Base-by-base conservation (phyloP, 2,329 filamentous ascomycete genomes). In the Trichoderma sp. region DNA sequence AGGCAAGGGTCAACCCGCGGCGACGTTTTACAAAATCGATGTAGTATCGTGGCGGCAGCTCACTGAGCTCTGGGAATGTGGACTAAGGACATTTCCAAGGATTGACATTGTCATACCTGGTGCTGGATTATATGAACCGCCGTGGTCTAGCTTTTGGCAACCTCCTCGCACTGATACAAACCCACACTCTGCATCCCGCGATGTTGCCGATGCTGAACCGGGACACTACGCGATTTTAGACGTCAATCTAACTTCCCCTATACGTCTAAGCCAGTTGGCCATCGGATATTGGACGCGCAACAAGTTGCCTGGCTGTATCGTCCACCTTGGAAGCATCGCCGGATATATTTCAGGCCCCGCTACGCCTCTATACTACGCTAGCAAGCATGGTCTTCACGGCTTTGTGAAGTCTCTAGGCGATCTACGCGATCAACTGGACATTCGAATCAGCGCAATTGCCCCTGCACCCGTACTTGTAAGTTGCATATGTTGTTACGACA, bases 51-150 rank as follows among this genome's bases (percentile, higher is more conserved):
- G n/a, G n/a, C 43, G 8, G n/a, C 43, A 47, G 43, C 43, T 47
- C 43, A 11, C 43, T 11, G 9, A 1, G 43, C 4, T 47, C 43
- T 47, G 43, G 43, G 17, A 47, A 47, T n/a, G 4, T 9, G 43
- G 17, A 20, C 43, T 47, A 1, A 4, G n/a, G 1, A 8, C 0
- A 47, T 47, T 47, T n/a, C 43, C 43, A n/a, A 47, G 62, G 6
- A 63, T 82, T 58, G 80, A 83, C 73, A 78, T 82, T 39, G 80
- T 82, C n/a, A 76, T 82, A 20, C 76, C 79, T 26, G 81, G 80
- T 30, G 82, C 81, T 11, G 80, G 80, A 17, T 59, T 82, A 43
- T 82, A 81, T 73, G 82, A 83, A 63, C 82, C 81, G 4, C 71
- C 75, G 3, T 47, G 4, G 17, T 47, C 43, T 20, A 47, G 43